These are phyloP conservation scores for Aulographum hederae DNA, from an alignment of 2,329 filamentous ascomycete species.

Conservation along the genomic window DNA sequence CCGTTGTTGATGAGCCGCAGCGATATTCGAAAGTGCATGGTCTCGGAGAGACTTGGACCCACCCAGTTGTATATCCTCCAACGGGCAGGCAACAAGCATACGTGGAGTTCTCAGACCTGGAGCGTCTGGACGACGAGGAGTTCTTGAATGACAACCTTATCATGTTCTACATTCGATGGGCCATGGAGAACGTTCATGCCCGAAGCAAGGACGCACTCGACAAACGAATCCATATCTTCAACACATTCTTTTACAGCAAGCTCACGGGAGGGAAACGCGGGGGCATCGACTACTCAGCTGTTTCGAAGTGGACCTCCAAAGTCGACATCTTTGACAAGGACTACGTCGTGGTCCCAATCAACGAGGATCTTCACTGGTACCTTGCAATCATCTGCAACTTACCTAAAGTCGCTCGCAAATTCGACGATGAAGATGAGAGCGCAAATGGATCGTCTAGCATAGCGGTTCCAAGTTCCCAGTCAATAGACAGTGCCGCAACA, in stretches of 20 bases:
- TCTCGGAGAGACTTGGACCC: not conserved
- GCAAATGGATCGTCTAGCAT: not conserved
- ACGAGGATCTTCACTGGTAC: slow-evolving; percentile 81
- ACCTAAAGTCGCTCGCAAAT: slow-evolving; percentile 34
- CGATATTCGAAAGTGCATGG: not conserved
- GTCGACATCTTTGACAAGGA: slow-evolving; percentile 73
- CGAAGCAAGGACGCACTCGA: slow-evolving; percentile 6
- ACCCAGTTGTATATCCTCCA: slow-evolving; percentile 41
- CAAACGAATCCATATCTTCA: slow-evolving; percentile 60
- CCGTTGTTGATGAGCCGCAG: not conserved
- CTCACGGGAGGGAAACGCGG: slow-evolving; percentile 38
- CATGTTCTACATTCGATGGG: slow-evolving; percentile 57
- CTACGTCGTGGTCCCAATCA: slow-evolving; percentile 83
- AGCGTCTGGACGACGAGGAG: slow-evolving; percentile 62
- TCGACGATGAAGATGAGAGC: slow-evolving; percentile 7
- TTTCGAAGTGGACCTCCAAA: slow-evolving; percentile 74
- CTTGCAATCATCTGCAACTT: slow-evolving; percentile 89
- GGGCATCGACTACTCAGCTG: slow-evolving; percentile 64
- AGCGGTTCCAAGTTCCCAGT: not conserved
- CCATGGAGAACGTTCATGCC: slow-evolving; percentile 11
- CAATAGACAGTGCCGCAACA: not conserved
- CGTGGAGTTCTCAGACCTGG: slow-evolving; percentile 55
- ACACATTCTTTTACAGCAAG: slow-evolving; percentile 76
- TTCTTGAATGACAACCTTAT: slow-evolving; percentile 90
- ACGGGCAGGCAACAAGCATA: slow-evolving; percentile 41